phyloP scores from a whole-genome alignment of 2,329 filamentous ascomycete genomes.

The Colletotrichum melonis region DNA sequence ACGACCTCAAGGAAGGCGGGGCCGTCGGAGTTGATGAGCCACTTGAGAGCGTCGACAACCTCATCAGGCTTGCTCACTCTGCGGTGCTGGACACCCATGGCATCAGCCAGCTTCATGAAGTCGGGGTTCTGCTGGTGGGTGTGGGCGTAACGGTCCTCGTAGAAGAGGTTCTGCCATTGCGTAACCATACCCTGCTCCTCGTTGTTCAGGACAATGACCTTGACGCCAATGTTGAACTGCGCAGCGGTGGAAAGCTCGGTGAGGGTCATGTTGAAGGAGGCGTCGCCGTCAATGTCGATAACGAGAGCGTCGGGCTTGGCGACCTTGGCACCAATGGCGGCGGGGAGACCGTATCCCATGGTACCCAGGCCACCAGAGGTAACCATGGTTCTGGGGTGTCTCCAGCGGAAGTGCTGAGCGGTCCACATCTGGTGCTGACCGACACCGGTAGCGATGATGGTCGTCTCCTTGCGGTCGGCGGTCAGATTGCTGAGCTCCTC shows the following conservation, averaged over 20 bases:
- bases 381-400: slow-evolving; percentile 91
- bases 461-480: slow-evolving; percentile 81
- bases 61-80: slow-evolving; percentile 81
- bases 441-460: slow-evolving; percentile 92
- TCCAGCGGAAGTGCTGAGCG: slow-evolving; percentile 96
- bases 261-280: slow-evolving; percentile 99
- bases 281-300: slow-evolving; percentile 96
- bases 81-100: slow-evolving; percentile 86
- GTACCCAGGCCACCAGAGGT: slow-evolving; percentile 90
- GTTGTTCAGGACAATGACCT: slow-evolving; percentile 95
- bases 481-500: slow-evolving; percentile 90
- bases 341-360: slow-evolving; percentile 95
- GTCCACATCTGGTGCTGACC: slow-evolving; percentile 99
- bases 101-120: slow-evolving; percentile 91
- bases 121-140: slow-evolving; percentile 97
- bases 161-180: slow-evolving; percentile 98
- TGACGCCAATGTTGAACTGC: slow-evolving; percentile 97
- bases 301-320: slow-evolving; percentile 81
- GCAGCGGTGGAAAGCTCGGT: slow-evolving; percentile 93
- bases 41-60: slow-evolving; percentile 81
- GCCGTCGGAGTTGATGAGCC: slow-evolving; percentile 91
- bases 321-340: slow-evolving; percentile 95
- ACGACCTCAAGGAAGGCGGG: slow-evolving; percentile 93
- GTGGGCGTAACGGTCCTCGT: slow-evolving; percentile 91
- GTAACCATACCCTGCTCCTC: slow-evolving; percentile 99